These are phyloP conservation scores for Crinitomyces ghanaensis DNA, from an alignment of 805 yeast species.

Conservation along the genomic window DNA sequence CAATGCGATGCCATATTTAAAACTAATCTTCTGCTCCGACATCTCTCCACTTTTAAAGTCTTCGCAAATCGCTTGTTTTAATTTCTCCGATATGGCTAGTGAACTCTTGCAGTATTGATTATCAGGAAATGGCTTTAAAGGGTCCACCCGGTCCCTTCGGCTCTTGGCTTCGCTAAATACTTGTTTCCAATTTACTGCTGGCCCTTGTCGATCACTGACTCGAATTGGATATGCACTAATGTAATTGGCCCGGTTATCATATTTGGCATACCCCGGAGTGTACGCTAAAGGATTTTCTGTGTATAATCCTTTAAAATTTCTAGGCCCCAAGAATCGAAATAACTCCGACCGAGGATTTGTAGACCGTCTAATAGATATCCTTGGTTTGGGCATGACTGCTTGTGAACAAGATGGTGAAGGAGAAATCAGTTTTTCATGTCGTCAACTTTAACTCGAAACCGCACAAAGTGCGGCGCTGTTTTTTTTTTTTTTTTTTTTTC, in stretches of 20 bases:
- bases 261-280: slow-evolving; percentile 75
- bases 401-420: too few species aligned
- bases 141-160: slow-evolving; percentile 5
- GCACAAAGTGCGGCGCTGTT: too few species aligned
- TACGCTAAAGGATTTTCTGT: slow-evolving; percentile 60
- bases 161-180: slow-evolving; percentile 18
- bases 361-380: too few species aligned
- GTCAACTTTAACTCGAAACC: too few species aligned
- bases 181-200: slow-evolving; percentile 19
- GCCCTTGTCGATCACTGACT: slow-evolving; percentile 19
- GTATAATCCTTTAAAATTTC: slow-evolving; percentile 74
- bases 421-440: too few species aligned
- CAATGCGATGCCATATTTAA: slow-evolving; percentile 66
- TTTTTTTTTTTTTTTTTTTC: too few species aligned
- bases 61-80: slow-evolving; percentile 48
- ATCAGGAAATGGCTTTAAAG: slow-evolving; percentile 64
- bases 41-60: slow-evolving; percentile 45
- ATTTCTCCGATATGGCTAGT: slow-evolving; percentile 41
- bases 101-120: slow-evolving; percentile 65
- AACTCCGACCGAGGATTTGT: slow-evolving; percentile 24
- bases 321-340: slow-evolving; percentile 72
- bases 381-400: too few species aligned
- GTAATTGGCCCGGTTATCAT: slow-evolving; percentile 39
- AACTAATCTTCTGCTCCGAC: slow-evolving; percentile 63
- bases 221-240: slow-evolving; percentile 21